Percentiles rank a stretch among this genome's conserved stretches.
phyloP scores from a whole-genome alignment of 139 green algal species.

The Chlorella vulgaris region DNA sequence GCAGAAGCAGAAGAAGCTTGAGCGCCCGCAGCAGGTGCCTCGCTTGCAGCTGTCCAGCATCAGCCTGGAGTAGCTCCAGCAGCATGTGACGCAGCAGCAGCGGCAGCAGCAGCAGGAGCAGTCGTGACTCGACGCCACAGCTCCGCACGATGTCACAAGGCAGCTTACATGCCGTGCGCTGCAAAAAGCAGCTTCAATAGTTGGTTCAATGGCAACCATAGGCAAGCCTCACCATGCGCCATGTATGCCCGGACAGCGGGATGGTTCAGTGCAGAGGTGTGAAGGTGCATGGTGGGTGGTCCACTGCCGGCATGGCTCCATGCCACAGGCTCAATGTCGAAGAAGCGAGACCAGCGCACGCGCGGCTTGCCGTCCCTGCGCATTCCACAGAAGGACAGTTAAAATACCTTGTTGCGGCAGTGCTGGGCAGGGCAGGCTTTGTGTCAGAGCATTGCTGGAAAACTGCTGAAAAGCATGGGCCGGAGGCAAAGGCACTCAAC shows the following conservation, averaged over 20 bases:
- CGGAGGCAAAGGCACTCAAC: too few relatives aligned
- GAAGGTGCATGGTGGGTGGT: conserved; percentile 13
- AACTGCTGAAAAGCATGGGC: too few relatives aligned
- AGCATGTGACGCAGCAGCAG: neutral
- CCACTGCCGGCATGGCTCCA: neutral
- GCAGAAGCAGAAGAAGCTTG: neutral
- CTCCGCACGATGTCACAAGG: too few relatives aligned
- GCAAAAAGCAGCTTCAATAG: neutral
- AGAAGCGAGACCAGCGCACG: conserved; percentile 30
- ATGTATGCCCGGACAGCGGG: conserved; percentile 9
- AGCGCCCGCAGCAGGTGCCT: too few relatives aligned
- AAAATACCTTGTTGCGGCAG: conserved; percentile 18
- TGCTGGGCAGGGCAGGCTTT: too few relatives aligned
- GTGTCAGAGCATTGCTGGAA: too few relatives aligned
- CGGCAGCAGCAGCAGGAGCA: neutral
- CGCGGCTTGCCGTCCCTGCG: conserved; percentile 32
- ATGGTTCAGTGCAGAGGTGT: neutral
- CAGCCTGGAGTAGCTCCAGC: too few relatives aligned
- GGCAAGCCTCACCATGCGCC: neutral
- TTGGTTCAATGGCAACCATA: too few relatives aligned
- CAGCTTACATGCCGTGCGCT: neutral
- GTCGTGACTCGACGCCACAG: too few relatives aligned
- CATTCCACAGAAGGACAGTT: conserved; percentile 4
- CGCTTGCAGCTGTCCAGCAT: too few relatives aligned
- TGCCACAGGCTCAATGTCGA: conserved; percentile 18